Evolutionary conservation across 805 yeast species (phyloP), one percentile per base, ranked within the genome.

Genomic region (Ogataea saltuana): DNA sequence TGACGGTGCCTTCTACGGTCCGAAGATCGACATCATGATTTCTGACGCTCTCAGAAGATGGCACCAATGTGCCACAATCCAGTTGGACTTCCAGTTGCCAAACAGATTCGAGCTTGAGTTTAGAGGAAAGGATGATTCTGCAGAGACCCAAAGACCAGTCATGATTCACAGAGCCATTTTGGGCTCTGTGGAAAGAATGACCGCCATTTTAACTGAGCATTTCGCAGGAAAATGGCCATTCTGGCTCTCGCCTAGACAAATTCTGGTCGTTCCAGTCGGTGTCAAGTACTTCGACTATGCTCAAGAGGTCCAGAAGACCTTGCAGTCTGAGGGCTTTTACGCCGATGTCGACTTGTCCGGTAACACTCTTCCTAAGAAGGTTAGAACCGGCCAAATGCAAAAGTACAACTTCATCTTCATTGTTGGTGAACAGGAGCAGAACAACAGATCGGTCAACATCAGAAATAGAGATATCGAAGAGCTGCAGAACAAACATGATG

Each of bases 171-270:
- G 99, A 72, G 99, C 99, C 54, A 88, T 93, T 55, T 79, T 91
- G 64, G 99, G 99, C 56, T 88, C 97, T 34, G 95, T 93, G 48
- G 99, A 93, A 77, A 87, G 99, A 78, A 90, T 93, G 98, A 87
- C 96, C 51, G 99, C 97, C 51, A 91, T 93, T 58, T 81, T 93
- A 68, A 90, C 96, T 46, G 99, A 93, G 71, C 99, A 93, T 74
- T 93, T 76, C 71, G 96, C 90, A 64, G 99, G 99, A 61, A 93
- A 89, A 68, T 93, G 99, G 99, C 99, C 99, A 62, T 88, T 93
- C 78, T 93, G 99, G 99, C 77, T 93, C 64, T 90, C 98, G n/a
- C 99, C 99, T 61, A 85, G 99, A 74, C 99, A 93, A 73, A 79
- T 91, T 45, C 75, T 91, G 58, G 95, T 93, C 59, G 93, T 93